phyloP scores from a whole-genome alignment of 1,139 yeast genomes.

The Candida smagusa region DNA sequence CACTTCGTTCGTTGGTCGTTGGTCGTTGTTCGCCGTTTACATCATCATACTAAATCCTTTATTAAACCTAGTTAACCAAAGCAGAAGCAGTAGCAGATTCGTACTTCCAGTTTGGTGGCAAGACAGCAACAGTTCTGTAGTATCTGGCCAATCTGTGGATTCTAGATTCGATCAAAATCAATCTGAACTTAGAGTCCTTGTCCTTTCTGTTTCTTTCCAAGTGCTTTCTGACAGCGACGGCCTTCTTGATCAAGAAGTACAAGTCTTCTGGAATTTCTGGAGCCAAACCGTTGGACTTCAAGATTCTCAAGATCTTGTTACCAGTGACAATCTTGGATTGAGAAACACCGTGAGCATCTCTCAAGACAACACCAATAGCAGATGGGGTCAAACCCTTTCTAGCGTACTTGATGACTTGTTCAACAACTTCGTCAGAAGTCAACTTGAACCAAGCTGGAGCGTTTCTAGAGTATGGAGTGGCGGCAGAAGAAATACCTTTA shows the following conservation, averaged over 20 bases:
- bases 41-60: slow-evolving; percentile 1
- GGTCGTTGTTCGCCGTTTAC: too few species aligned
- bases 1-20: too few species aligned
- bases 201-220: slow-evolving; percentile 99
- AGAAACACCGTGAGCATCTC: slow-evolving; percentile 99
- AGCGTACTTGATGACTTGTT: slow-evolving; percentile 98
- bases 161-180: slow-evolving; percentile 99
- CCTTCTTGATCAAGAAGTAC: slow-evolving; percentile 98
- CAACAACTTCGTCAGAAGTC: slow-evolving; percentile 92
- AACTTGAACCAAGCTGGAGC: slow-evolving; percentile 99
- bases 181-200: slow-evolving; percentile 99
- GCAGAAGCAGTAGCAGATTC: slow-evolving; percentile 99
- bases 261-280: slow-evolving; percentile 99
- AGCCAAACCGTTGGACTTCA: slow-evolving; percentile 99
- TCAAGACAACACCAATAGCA: slow-evolving; percentile 97
- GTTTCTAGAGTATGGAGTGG: slow-evolving; percentile 98
- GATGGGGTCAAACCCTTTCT: slow-evolving; percentile 99
- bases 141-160: slow-evolving; percentile 99
- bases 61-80: slow-evolving; percentile 79
- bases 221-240: slow-evolving; percentile 99
- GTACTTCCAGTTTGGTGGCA: slow-evolving; percentile 99
- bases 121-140: slow-evolving; percentile 98
- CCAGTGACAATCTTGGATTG: slow-evolving; percentile 97
- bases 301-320: slow-evolving; percentile 99
- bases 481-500: slow-evolving; percentile 99